Conservation (phyloP, 306 rosid species). For the Castanea mollissima region DNA sequence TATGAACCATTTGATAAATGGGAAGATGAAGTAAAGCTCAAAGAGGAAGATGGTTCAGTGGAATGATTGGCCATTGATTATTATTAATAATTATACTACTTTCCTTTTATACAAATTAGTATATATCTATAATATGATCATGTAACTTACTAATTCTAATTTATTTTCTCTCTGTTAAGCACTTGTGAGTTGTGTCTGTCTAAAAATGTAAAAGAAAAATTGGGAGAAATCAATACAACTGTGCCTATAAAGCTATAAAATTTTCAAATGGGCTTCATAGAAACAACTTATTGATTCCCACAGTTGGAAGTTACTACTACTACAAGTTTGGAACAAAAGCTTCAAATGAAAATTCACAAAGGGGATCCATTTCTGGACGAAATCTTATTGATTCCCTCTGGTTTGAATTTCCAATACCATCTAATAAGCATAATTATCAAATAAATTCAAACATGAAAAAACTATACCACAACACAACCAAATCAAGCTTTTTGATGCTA, state of each 20-base stretch:
- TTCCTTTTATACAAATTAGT: too few species aligned
- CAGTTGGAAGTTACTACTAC: background rate
- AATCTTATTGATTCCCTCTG: background rate
- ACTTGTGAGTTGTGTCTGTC: background rate
- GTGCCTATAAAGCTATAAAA: background rate
- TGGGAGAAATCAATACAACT: background rate
- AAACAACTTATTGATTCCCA: background rate
- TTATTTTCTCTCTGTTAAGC: too few species aligned
- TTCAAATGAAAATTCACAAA: background rate
- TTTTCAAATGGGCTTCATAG: background rate
- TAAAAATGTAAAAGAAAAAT: constrained; percentile 15
- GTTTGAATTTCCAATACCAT: constrained; percentile 38
- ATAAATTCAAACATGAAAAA: background rate
- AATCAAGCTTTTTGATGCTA: background rate
- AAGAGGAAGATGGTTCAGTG: constrained; percentile 77
- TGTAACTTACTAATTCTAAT: too few species aligned
- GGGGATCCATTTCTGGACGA: background rate
- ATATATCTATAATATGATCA: too few species aligned
- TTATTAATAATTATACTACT: background rate
- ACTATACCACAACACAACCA: background rate
- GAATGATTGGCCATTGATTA: constrained; percentile 57
- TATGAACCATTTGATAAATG: constrained; percentile 66
- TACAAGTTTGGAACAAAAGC: background rate
- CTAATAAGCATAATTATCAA: constrained; percentile 29
- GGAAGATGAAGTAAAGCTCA: constrained; percentile 85